These are phyloP conservation scores for Xylaria bambusicola DNA, from an alignment of 495 filamentous ascomycete genomes.

Conservation along the genomic window DNA sequence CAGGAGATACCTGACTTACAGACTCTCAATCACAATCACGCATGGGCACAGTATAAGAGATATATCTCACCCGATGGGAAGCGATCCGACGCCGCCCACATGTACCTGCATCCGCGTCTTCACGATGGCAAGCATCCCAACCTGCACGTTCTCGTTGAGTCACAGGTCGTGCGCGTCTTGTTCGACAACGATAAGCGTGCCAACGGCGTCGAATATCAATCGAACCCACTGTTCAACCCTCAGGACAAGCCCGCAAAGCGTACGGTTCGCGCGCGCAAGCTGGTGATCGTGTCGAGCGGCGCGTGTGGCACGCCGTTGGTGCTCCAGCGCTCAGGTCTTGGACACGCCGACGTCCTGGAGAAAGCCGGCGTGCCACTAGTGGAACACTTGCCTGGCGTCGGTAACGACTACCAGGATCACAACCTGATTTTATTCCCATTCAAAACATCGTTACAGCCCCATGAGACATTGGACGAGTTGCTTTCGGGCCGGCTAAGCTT, in stretches of 20 bases:
- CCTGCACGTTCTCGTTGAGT: conserved; percentile 54
- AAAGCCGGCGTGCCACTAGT: conserved; percentile 36
- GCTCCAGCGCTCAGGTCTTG: conserved; percentile 65
- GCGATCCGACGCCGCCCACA: conserved; percentile 48
- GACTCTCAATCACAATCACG: conserved; percentile 41
- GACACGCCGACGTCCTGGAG: conserved; percentile 39
- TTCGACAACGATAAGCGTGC: conserved; percentile 51
- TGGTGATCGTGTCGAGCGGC: conserved; percentile 62
- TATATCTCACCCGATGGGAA: conserved; percentile 45
- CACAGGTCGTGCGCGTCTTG: conserved; percentile 52
- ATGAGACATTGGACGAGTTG: conserved; percentile 42
- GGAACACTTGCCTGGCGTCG: conserved; percentile 50
- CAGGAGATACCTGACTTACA: conserved; percentile 47
- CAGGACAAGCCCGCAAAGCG: conserved; percentile 21
- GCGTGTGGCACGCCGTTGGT: conserved; percentile 56
- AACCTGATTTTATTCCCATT: conserved; percentile 37
- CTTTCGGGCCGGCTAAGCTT: conserved; percentile 23
- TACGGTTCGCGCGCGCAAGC: conserved; percentile 47
- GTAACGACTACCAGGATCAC: conserved; percentile 54
- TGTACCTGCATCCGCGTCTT: conserved; percentile 48
- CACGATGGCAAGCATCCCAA: conserved; percentile 48
- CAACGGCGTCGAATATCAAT: conserved; percentile 45
- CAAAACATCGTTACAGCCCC: conserved; percentile 28
- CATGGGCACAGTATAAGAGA: conserved; percentile 34
- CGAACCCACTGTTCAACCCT: conserved; percentile 33